Base-by-base conservation (phyloP, 2,329 filamentous ascomycete genomes). In the Beauveria sp. region DNA sequence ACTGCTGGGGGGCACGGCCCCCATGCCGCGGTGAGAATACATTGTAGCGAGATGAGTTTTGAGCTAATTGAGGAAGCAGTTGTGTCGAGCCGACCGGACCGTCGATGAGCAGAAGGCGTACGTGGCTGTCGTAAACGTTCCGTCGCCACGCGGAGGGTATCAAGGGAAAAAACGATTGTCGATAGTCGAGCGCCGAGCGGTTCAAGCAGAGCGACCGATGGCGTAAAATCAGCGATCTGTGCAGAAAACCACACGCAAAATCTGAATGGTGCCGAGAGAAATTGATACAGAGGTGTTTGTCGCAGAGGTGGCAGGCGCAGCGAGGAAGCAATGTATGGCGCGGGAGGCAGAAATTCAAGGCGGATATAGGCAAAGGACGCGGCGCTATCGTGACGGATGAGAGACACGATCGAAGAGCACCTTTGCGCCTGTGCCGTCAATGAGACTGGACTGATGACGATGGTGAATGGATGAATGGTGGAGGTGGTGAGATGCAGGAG, bases 21-120 rank as follows among this genome's bases (percentile, higher is more conserved):
- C 88, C 83, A 96, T 89, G 74, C 87, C 89, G 72, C 91, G 91
- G 80, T 96, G 92, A 70, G 89, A 90, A 76, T 96, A 96, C 91
- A 97, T 96, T 61, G 84, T 85, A 84, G 86, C 86, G 55, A 58
- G 30, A 20, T 37, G 48, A 41, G 8, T 7, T 9, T 51, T 40
- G 16, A 8, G 9, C 5, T 16, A 24, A 20, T 14, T 5, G 48
- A 46, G 2, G 6, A 20, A 37, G 56, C 5, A 22, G 12, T 24
- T 37, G 37, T 14, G 40, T 18, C 28, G 28, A 30, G 26, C 7
- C 37, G 24, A 46, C 50, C n/a, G 52, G 5, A 8, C 20, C 41
- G 26, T 12, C 16, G 10, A 22, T 18, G n/a, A 54, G n/a, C 20
- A 30, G 50, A 1, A 22, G 47, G 26, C 18, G n/a, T 47, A 34